phyloP scores from a whole-genome alignment of 768 basidiomycete species.

The Lactarius sp. region DNA sequence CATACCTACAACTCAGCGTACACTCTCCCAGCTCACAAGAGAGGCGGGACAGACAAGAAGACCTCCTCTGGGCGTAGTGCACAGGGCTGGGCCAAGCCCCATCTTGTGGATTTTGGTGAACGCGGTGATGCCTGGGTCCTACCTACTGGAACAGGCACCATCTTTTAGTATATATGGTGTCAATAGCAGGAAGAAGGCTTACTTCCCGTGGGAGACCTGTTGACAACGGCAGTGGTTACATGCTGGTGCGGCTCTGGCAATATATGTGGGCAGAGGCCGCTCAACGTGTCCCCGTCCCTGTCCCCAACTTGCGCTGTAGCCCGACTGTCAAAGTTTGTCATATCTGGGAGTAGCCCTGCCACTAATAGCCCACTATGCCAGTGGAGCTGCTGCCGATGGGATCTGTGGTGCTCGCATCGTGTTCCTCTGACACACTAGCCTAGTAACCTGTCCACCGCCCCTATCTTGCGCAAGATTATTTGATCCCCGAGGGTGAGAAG shows the following conservation, averaged over 20 bases:
- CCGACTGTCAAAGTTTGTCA: neutral
- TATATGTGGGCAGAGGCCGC: conserved; percentile 58
- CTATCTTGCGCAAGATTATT: neutral
- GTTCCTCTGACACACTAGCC: neutral
- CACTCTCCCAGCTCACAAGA: neutral
- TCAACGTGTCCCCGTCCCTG: conserved; percentile 25
- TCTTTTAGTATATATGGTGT: neutral
- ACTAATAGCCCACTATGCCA: too few species aligned
- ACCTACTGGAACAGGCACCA: neutral
- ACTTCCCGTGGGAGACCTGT: conserved; percentile 56
- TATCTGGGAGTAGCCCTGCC: neutral
- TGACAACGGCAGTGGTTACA: conserved; percentile 61
- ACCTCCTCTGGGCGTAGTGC: conserved; percentile 53
- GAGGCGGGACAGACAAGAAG: conserved; percentile 47
- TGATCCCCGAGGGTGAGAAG: neutral
- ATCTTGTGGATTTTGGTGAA: conserved; percentile 55
- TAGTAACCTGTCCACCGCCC: neutral
- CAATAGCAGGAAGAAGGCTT: conserved; percentile 20
- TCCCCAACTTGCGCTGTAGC: conserved; percentile 23
- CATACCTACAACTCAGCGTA: neutral
- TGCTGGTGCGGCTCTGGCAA: conserved; percentile 51
- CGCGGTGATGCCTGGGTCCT: conserved; percentile 42
- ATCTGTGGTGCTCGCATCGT: neutral
- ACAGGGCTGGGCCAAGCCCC: conserved; percentile 64
- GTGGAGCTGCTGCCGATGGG: neutral